Base-by-base conservation (phyloP, 2,329 filamentous ascomycete species). In the Ceratocystis alfenasii region DNA sequence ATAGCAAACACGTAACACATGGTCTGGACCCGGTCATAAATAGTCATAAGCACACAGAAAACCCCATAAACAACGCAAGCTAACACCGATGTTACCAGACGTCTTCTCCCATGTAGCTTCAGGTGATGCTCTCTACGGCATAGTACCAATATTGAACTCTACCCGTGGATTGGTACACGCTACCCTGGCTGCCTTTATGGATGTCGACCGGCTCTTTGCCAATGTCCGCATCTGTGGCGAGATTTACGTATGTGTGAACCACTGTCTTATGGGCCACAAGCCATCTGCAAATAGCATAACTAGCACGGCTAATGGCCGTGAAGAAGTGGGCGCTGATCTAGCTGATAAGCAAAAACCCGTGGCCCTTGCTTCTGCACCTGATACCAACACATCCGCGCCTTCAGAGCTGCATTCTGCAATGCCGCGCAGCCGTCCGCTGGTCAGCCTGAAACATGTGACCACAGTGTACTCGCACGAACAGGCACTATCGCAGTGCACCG, bases 101-200 rank as follows among this genome's bases (percentile, higher is more conserved):
- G 85, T 95, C 71, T 96, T 96, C 74, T 80, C 86, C 63, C 81
- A 85, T 17, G 88, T 96, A 5, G 90, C 95, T 72, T 79, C 80
- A 46, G 81, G 83, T 67, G 73, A 78, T 57, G 84, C 83, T 0
- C 76, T 81, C 64, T 86, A 86, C 66, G 94, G 92, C 70, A 88
- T 97, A 41, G 88, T 96, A 1, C 94, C 94, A 5, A 92, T 96
- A 75, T 93, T 97, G 74, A 99, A 99, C 78, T 95, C 89, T 50
- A 93, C 90, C 73, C 96, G 97, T 75, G 94, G 94, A 72, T 87
- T 88, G 65, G 94, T 99, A 62, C 85, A 94, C 66, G 89, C 90
- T 74, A 96, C 92, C 0, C 82, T 97, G 28, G 92, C 96, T 75
- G 84, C 93, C 69, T 84, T 99, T 68, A 90, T 90, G 70, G 90